Conservation (phyloP, 2,329 filamentous ascomycete genomes). For the Torrubiellomyces zombiae region DNA sequence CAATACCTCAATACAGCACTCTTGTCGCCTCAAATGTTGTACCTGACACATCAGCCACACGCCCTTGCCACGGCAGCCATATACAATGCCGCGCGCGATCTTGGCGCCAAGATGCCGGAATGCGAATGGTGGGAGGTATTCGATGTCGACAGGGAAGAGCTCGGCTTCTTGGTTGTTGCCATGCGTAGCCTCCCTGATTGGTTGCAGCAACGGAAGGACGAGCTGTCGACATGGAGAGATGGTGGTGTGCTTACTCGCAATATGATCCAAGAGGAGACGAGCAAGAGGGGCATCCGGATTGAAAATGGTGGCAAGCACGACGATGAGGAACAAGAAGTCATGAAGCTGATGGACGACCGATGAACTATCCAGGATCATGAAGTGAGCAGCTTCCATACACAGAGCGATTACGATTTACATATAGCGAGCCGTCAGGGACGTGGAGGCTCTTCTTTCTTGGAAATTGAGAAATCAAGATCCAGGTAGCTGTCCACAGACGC, state of each 20-base stretch:
- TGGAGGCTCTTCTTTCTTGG: no score
- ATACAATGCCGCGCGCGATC: conserved; percentile 72
- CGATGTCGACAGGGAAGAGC: conserved; percentile 83
- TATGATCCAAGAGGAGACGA: conserved; percentile 42
- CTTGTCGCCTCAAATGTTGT: conserved; percentile 74
- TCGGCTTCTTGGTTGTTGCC: conserved; percentile 81
- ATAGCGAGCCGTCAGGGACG: no score
- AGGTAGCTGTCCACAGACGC: no score
- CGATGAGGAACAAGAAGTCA: conserved; percentile 27
- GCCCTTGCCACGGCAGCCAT: conserved; percentile 75
- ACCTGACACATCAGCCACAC: conserved; percentile 80
- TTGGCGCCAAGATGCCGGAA: conserved; percentile 61
- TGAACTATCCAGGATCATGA: no score
- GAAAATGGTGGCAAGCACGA: conserved; percentile 13
- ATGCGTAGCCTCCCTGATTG: conserved; percentile 66
- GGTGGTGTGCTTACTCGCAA: conserved; percentile 39
- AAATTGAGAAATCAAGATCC: no score
- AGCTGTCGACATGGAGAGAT: conserved; percentile 30
- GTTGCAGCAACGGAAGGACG: conserved; percentile 40
- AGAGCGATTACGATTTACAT: no score
- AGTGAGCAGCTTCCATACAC: no score
- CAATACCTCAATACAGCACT: conserved; percentile 76
- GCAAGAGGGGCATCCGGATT: conserved; percentile 26
- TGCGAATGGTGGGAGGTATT: conserved; percentile 97
- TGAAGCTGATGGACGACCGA: conserved; percentile 20